These are phyloP conservation scores for Sordariomycetes sp. DNA, from an alignment of 2,329 filamentous ascomycete species.

Conservation along the genomic window DNA sequence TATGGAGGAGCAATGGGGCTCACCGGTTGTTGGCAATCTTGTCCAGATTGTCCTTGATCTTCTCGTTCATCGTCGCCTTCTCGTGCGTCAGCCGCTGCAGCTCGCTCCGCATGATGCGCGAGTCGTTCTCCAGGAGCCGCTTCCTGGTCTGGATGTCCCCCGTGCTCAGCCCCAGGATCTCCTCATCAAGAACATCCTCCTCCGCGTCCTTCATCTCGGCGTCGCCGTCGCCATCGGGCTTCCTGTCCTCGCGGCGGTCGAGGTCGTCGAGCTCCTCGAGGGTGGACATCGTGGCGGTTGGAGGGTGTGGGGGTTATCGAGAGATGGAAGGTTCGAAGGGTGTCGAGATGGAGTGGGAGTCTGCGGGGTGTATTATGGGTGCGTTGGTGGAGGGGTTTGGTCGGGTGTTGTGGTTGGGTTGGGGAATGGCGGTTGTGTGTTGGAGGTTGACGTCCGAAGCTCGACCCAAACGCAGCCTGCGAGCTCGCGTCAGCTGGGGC, in stretches of 20 bases:
- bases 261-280: constrained; percentile 87
- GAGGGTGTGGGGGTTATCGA: not conserved
- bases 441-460: not conserved
- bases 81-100: constrained; percentile 89
- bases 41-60: constrained; percentile 97
- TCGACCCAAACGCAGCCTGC: not conserved
- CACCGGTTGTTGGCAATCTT: constrained; percentile 99
- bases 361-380: not conserved
- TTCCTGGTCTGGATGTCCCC: constrained; percentile 87
- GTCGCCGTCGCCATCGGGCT: constrained; percentile 50
- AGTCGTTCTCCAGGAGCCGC: constrained; percentile 91
- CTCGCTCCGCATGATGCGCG: constrained; percentile 97
- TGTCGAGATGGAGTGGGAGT: not conserved
- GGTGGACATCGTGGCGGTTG: constrained; percentile 58
- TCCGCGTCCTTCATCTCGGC: constrained; percentile 84
- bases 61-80: constrained; percentile 91
- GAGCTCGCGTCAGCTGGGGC: not conserved
- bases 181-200: constrained; percentile 78
- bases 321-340: not conserved
- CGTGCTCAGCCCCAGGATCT: constrained; percentile 87
- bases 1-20: constrained; percentile 14
- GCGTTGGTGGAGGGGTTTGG: not conserved
- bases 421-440: not conserved
- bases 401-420: not conserved
- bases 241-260: constrained; percentile 50